Percentiles rank a stretch among this genome's conserved stretches.
phyloP scores from a whole-genome alignment of 1,284 basidiomycete species.

The Ceratobasidium sp. region DNA sequence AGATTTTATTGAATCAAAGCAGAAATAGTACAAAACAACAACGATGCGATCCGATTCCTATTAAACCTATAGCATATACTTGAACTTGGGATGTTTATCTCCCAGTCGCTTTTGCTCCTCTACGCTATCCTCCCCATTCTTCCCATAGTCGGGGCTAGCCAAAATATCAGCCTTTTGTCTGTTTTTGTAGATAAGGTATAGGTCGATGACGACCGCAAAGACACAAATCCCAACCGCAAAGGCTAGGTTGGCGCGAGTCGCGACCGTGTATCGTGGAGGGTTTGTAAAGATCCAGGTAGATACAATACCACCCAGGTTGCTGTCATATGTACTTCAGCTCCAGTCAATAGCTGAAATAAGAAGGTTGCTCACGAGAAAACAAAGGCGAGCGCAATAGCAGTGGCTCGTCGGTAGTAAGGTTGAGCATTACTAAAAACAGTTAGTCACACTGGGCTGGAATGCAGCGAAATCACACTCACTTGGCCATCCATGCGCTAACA shows the following conservation, averaged over 20 bases:
- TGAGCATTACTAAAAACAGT: conserved; percentile 29
- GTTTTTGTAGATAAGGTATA: conserved; percentile 46
- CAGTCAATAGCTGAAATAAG: not conserved
- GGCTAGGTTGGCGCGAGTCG: conserved; percentile 41
- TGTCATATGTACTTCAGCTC: not conserved
- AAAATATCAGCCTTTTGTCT: conserved; percentile 37
- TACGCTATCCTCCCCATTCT: conserved; percentile 30
- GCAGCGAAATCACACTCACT: conserved; percentile 28
- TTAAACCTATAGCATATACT: conserved; percentile 38
- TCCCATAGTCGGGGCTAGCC: conserved; percentile 31
- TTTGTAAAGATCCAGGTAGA: conserved; percentile 43
- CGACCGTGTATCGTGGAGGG: conserved; percentile 37
- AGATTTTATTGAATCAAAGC: not conserved
- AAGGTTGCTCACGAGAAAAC: conserved; percentile 18
- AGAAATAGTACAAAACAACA: not conserved
- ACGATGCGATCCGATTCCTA: not conserved
- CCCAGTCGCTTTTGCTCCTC: conserved; percentile 38
- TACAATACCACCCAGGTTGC: conserved; percentile 39
- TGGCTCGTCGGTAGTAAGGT: conserved; percentile 47
- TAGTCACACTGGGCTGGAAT: not conserved
- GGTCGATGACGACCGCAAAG: conserved; percentile 45
- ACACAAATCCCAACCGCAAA: conserved; percentile 39
- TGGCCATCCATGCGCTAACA: conserved; percentile 51
- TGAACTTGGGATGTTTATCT: conserved; percentile 41
- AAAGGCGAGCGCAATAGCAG: conserved; percentile 47